Base-by-base conservation (phyloP, 2,329 filamentous ascomycete species). In the Trichoderma koningii region DNA sequence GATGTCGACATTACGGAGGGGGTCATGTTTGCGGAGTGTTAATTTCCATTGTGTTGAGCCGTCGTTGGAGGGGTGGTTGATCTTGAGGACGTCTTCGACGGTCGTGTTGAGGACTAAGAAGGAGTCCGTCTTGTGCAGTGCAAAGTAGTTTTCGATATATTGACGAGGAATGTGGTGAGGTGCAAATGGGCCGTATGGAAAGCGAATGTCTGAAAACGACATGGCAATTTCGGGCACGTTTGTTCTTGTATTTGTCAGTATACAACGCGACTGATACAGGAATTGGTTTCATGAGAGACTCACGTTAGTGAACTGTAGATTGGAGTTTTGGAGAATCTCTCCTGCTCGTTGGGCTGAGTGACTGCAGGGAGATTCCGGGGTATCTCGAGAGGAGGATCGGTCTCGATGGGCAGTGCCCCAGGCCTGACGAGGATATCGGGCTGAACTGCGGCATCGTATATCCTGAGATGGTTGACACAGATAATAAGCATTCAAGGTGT, bases 171-270 rank as follows among this genome's bases (percentile, higher is more conserved):
- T 73, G 66, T 82, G 78, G 68, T 86, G 83, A 0, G 84, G 84
- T 14, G 79, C 80, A 68, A 86, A 86, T 0, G 84, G 83, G 0
- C 83, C 84, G 64, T 85, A 85, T 0, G 83, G 74, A 67, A 86
- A 86, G 0, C 76, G 76, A 1, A 74, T 53, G 65, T 86, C 84
- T 0, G 83, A 85, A 68, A 85, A 85, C 5, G 76, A 79, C 83
- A 85, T 86, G 23, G 82, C 83, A 41, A 85, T 81, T 45, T 82
- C 79, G 0, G 84, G 84, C 0, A 86, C 83, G 55, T 86, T 86
- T 1, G 84, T 86, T 1, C 83, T 79, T 19, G 21, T 15, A 4
- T 19, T 3, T 21, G 41, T 61, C 7, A 23, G 34, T 21, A 10
- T 17, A 30, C 10, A 7, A 34, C 7, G 7, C 10, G 9, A 10